Conservation (phyloP, 768 basidiomycete species). For the Hortiboletus campestris region DNA sequence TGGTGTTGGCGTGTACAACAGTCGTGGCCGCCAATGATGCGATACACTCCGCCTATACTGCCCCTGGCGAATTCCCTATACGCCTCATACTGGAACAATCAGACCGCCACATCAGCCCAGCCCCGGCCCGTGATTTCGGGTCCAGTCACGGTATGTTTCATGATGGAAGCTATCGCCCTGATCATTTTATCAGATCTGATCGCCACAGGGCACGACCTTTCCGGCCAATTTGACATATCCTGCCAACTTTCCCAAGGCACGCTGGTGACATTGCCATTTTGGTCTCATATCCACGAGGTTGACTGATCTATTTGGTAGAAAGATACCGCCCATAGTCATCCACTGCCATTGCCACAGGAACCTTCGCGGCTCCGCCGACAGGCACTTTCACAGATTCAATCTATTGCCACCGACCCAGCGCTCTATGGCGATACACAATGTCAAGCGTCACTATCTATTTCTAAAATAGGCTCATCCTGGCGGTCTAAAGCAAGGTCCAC, state of each 20-base stretch:
- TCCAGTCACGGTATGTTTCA: constrained; percentile 51
- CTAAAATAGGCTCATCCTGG: too few species aligned
- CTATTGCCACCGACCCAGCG: too few species aligned
- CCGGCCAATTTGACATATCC: constrained; percentile 61
- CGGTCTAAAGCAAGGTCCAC: background rate
- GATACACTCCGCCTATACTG: constrained; percentile 47
- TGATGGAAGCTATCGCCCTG: background rate
- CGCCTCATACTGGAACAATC: constrained; percentile 62
- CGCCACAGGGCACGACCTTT: constrained; percentile 50
- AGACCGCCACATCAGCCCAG: constrained; percentile 66
- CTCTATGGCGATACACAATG: too few species aligned
- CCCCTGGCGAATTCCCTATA: constrained; percentile 61
- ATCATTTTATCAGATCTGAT: background rate
- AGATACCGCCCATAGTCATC: constrained; percentile 45
- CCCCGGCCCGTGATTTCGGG: constrained; percentile 72
- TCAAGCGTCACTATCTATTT: too few species aligned
- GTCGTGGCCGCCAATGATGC: constrained; percentile 7
- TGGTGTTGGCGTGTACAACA: constrained; percentile 7
- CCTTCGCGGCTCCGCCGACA: constrained; percentile 35
- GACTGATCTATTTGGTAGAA: constrained; percentile 26
- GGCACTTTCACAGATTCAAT: too few species aligned
- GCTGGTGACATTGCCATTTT: background rate
- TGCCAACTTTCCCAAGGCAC: constrained; percentile 49
- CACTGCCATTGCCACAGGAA: constrained; percentile 38
- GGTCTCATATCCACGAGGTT: background rate